Base-by-base conservation (phyloP, 148 eudicot species). In the Beta vulgaris region DNA sequence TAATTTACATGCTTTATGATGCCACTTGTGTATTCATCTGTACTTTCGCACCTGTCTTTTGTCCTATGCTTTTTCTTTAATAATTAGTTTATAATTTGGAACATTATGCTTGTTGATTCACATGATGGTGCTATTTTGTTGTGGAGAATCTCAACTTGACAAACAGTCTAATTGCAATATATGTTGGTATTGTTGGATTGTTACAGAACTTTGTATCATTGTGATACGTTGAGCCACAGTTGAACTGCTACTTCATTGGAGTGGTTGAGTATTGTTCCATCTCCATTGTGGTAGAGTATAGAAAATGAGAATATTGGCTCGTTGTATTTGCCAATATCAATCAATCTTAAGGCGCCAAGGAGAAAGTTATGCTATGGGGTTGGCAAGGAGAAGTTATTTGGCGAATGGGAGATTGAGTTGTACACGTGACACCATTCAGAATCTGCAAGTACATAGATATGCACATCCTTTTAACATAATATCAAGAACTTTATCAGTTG, bases 241-340 rank as follows among this genome's bases (percentile, higher is more conserved):
- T 77, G 49, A 70, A 74, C 51, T 72, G 69, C 67, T 23, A 57
- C 61, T 81, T 73, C 70, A 49, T 42, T 72, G 42, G 77, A 69
- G 68, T 69, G 69, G 76, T 65, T 78, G 69, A 18, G 49, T 35
- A 21, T 78, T 74, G 49, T 29, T 53, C 8, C 40, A 67, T 54
- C 35, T 37, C n/a, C 11, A 60, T 63, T 60, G 36, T 32, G 68
- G 26, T 31, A 63, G 61, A 68, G 71, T 59, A 67, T 74, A 35
- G 71, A 85, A 80, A 55, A 91, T 91, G 95, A 87, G 96, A 75
- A 68, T 68, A 37, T 62, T 87, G 73, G 67, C 83, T 69, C 87
- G 82, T 13, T 77, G 85, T 9, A 37, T 79, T 69, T 78, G 86
- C 68, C 86, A 75, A 53, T 75, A 80, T 75, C 80, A 55, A 79